Percentiles rank a stretch among this genome's conserved stretches.
These are phyloP conservation scores for Poronia punctata DNA, from an alignment of 495 filamentous ascomycete species.

Conservation along the genomic window DNA sequence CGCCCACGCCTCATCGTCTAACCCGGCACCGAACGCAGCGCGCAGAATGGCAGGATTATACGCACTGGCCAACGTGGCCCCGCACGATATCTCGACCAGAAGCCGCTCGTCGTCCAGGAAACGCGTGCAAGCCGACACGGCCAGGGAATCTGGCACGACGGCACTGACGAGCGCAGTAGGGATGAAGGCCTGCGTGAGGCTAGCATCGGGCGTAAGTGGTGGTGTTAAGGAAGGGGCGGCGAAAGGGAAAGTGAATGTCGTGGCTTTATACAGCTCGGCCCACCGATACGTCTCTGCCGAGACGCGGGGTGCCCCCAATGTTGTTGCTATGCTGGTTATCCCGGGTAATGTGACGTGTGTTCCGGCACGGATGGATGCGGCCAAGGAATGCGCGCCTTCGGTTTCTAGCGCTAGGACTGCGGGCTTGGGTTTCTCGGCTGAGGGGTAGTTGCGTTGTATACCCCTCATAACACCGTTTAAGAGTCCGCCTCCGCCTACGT, in stretches of 20 bases:
- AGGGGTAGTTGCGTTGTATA: conserved; percentile 44
- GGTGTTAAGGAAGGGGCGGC: conserved; percentile 3
- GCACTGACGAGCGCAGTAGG: conserved; percentile 47
- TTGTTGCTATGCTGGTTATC: conserved; percentile 77
- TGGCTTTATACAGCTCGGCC: conserved; percentile 19
- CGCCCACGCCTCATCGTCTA: conserved; percentile 45
- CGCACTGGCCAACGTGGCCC: conserved; percentile 62
- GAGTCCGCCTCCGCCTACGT: conserved; percentile 84
- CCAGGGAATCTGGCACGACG: conserved; percentile 73
- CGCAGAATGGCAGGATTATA: conserved; percentile 56
- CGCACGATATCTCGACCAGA: conserved; percentile 77
- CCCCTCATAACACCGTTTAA: conserved; percentile 74
- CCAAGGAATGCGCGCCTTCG: conserved; percentile 64
- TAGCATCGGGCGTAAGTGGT: too few species aligned
- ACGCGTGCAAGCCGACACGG: conserved; percentile 64
- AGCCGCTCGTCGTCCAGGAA: conserved; percentile 78
- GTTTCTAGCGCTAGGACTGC: conserved; percentile 79
- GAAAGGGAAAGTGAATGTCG: not conserved
- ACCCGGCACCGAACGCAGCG: conserved; percentile 50
- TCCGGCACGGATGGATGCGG: conserved; percentile 51
- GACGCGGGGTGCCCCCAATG: conserved; percentile 69
- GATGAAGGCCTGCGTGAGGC: conserved; percentile 28
- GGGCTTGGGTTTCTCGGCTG: conserved; percentile 20
- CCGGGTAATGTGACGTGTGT: conserved; percentile 57
- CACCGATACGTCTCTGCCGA: conserved; percentile 65